phyloP scores from a whole-genome alignment of 768 basidiomycete genomes.

The Xerocomellus dryophilus region DNA sequence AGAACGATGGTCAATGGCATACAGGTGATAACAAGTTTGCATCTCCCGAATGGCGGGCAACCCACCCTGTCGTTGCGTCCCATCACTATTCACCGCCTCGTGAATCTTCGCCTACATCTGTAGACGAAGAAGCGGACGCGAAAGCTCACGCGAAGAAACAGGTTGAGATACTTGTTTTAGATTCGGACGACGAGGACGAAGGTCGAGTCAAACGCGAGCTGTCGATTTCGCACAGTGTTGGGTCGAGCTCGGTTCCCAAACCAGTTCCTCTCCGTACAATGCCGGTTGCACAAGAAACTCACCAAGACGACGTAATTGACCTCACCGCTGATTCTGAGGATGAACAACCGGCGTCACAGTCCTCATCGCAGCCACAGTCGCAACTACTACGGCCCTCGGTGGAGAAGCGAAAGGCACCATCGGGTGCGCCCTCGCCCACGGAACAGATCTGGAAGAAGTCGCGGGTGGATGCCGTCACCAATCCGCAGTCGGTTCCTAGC shows the following conservation, averaged over 20 bases:
- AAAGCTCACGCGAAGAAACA: constrained; percentile 48
- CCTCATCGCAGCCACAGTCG: constrained; percentile 29
- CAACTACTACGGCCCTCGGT: constrained; percentile 29
- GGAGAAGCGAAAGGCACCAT: constrained; percentile 59
- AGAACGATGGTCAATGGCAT: constrained; percentile 96
- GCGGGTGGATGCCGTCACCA: constrained; percentile 31
- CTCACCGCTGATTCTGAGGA: constrained; percentile 80
- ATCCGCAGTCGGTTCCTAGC: constrained; percentile 7
- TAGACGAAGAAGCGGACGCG: constrained; percentile 28
- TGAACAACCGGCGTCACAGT: constrained; percentile 45
- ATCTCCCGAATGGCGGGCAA: constrained; percentile 65
- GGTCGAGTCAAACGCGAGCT: constrained; percentile 72
- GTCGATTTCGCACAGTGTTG: constrained; percentile 60
- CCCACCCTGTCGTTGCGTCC: constrained; percentile 40
- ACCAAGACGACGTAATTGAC: constrained; percentile 67
- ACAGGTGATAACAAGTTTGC: constrained; percentile 83
- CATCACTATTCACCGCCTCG: constrained; percentile 31
- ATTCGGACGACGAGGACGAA: constrained; percentile 77
- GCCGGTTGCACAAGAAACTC: constrained; percentile 27
- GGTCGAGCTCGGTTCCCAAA: constrained; percentile 35
- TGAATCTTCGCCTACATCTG: constrained; percentile 27
- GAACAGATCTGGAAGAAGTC: constrained; percentile 78
- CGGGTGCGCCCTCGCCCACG: constrained; percentile 50
- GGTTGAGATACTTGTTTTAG: constrained; percentile 61
- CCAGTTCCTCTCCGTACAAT: constrained; percentile 18